Evolutionary conservation across 2,329 filamentous ascomycete species (phyloP).

Genomic region (Xylariaceae sp.): DNA sequence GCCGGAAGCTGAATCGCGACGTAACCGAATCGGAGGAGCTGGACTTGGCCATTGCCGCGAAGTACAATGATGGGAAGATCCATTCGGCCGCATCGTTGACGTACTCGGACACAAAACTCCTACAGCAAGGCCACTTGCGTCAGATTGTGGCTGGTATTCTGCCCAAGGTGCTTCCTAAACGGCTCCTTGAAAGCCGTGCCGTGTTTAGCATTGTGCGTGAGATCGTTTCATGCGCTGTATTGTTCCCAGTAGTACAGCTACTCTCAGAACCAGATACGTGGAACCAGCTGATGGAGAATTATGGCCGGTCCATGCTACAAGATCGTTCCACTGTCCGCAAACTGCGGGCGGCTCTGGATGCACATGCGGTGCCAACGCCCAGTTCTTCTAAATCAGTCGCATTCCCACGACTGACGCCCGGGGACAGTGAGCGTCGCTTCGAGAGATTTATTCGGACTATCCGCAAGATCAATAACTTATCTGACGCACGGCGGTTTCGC

Average conservation of each 20-base stretch:
- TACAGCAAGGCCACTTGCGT: slow-evolving; percentile 86
- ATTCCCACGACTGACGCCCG: slow-evolving; percentile 74
- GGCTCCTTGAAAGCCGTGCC: slow-evolving; percentile 71
- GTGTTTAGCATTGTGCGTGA: slow-evolving; percentile 81
- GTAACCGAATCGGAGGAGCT: slow-evolving; percentile 96
- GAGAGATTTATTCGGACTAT: slow-evolving; percentile 91
- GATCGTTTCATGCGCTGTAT: slow-evolving; percentile 86
- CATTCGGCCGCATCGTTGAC: slow-evolving; percentile 81
- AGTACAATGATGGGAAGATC: slow-evolving; percentile 82
- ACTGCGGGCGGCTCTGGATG: slow-evolving; percentile 83
- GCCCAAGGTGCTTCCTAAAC: slow-evolving; percentile 68
- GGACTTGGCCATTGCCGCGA: slow-evolving; percentile 90
- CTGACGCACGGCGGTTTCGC: slow-evolving; percentile 86
- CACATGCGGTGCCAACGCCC: slow-evolving; percentile 82
- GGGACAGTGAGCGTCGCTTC: slow-evolving; percentile 87
- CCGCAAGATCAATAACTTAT: slow-evolving; percentile 81
- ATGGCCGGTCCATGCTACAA: slow-evolving; percentile 80
- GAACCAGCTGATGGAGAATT: slow-evolving; percentile 94
- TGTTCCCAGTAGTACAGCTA: slow-evolving; percentile 74
- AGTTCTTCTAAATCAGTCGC: slow-evolving; percentile 59
- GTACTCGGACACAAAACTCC: slow-evolving; percentile 76
- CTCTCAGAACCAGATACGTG: slow-evolving; percentile 91
- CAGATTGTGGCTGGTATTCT: slow-evolving; percentile 68
- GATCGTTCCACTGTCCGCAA: slow-evolving; percentile 93
- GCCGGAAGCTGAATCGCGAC: slow-evolving; percentile 79